Evolutionary conservation across 257 asterid genomes (phyloP).

Genomic region (Lavandula angustifolia): DNA sequence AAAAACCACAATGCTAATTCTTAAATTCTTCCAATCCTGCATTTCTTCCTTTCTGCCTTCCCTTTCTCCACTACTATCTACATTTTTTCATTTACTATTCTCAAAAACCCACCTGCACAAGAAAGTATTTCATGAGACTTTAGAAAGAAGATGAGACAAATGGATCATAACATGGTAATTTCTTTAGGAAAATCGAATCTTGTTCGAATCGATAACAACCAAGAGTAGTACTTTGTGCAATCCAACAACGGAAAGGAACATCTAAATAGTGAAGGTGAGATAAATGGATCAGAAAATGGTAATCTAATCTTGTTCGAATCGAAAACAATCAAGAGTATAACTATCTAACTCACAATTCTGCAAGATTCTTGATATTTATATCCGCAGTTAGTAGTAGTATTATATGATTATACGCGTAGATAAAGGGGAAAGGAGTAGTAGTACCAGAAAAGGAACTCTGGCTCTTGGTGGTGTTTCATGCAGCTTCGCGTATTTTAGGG

Average conservation of each 20-base stretch:
- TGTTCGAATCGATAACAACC: not conserved
- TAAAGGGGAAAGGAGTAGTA: not conserved
- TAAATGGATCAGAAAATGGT: not conserved
- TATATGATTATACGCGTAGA: not conserved
- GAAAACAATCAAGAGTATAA: not conserved
- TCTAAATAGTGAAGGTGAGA: not conserved
- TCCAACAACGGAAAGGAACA: not conserved
- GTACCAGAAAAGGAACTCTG: constrained; percentile 17
- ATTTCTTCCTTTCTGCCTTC: not conserved
- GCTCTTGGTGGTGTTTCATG: constrained; percentile 32
- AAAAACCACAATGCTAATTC: too few species aligned
- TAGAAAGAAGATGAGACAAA: not conserved
- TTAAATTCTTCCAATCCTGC: not conserved
- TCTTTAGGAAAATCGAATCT: not conserved
- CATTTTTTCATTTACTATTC: not conserved
- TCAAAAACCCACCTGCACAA: not conserved
- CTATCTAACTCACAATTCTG: not conserved
- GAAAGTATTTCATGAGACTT: not conserved
- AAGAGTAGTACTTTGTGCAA: not conserved
- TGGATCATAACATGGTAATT: not conserved
- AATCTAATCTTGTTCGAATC: not conserved
- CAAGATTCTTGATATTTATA: not conserved
- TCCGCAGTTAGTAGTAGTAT: not conserved
- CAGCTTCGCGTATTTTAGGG: constrained; percentile 62
- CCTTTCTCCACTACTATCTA: too few species aligned